phyloP scores from a whole-genome alignment of 2,329 filamentous ascomycete genomes.

The Cladosporium sp. region DNA sequence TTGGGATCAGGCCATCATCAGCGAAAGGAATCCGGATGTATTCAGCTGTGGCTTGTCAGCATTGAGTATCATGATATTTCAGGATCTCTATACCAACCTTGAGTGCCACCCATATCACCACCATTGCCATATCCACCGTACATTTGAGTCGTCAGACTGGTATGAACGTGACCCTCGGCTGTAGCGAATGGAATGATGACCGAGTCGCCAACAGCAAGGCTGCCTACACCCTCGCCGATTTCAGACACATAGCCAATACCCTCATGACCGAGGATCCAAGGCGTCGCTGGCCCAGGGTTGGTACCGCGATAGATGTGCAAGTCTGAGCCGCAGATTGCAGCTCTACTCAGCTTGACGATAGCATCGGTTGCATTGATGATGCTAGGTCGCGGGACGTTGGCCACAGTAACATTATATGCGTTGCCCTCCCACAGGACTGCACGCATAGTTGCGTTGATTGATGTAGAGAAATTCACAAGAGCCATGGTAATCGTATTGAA shows the following conservation, averaged over 20 bases:
- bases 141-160: slow-evolving; percentile 2
- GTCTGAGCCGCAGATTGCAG: slow-evolving; percentile 18
- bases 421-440: slow-evolving; percentile 28
- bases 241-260: slow-evolving; percentile 16
- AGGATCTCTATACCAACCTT: background rate
- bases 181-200: slow-evolving; percentile 15
- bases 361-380: slow-evolving; percentile 17
- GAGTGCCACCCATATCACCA: slow-evolving; percentile 3
- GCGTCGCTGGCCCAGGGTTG: background rate
- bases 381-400: slow-evolving; percentile 22
- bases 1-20: slow-evolving; percentile 11
- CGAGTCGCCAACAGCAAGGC: slow-evolving; percentile 13
- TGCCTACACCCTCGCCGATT: slow-evolving; percentile 11
- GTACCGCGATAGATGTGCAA: slow-evolving; percentile 20
- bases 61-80: background rate
- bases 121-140: slow-evolving; percentile 13
- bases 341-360: slow-evolving; percentile 15
- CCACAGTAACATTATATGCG: slow-evolving; percentile 25
- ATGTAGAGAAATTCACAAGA: background rate
- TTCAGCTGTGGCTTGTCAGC: slow-evolving; percentile 11
- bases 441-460: slow-evolving; percentile 23
- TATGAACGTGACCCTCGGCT: slow-evolving; percentile 13
- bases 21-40: slow-evolving; percentile 14
- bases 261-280: slow-evolving; percentile 15
- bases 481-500: background rate